A percentile compares a stretch with the other conserved stretches of the same genome.
phyloP scores from a whole-genome alignment of 805 yeast genomes.

The Metschnikowia colocasiae region DNA sequence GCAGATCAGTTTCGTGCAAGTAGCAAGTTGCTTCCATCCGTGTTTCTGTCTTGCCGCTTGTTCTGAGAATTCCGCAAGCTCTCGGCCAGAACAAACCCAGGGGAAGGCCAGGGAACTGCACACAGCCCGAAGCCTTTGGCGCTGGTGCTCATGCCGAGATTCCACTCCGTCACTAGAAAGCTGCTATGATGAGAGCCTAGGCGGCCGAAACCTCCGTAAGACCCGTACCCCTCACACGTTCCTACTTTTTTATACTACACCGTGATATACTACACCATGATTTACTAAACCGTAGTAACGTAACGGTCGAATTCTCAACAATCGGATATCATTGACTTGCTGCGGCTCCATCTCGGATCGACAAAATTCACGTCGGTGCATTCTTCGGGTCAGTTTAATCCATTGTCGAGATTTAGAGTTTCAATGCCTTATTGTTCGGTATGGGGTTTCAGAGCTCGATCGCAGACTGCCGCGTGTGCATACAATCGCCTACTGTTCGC shows the following conservation, averaged over 20 bases:
- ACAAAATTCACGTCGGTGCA: background rate
- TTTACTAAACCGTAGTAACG: too few relatives aligned
- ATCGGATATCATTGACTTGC: background rate
- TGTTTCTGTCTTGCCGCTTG: background rate
- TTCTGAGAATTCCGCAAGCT: background rate
- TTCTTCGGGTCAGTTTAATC: background rate
- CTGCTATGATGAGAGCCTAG: background rate
- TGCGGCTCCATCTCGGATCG: background rate
- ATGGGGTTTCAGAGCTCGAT: background rate
- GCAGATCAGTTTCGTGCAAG: too few relatives aligned
- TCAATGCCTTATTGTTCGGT: background rate
- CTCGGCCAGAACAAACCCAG: conserved; percentile 1
- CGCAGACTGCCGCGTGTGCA: background rate
- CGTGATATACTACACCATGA: too few relatives aligned
- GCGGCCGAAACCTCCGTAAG: background rate
- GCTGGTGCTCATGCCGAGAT: background rate
- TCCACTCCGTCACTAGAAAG: background rate
- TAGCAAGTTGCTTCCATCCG: background rate
- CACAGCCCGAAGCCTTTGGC: background rate
- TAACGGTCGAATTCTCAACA: too few relatives aligned
- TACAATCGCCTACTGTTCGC: background rate
- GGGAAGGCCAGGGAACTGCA: background rate
- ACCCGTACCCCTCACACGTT: background rate
- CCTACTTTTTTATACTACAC: background rate
- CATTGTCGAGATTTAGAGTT: background rate